Conservation (phyloP, 164 flowering plant species). For the Brasenia schreberi region DNA sequence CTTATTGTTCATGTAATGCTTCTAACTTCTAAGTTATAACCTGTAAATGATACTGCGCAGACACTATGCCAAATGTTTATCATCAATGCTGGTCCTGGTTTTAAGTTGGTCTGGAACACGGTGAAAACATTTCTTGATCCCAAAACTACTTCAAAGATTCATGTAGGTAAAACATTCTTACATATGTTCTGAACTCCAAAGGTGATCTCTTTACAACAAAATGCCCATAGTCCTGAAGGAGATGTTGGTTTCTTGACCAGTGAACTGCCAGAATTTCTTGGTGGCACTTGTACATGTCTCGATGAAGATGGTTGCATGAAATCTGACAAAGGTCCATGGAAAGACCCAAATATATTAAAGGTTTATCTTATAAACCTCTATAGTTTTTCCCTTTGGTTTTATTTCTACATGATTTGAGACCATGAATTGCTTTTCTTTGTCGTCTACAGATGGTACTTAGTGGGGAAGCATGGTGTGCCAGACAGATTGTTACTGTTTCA, state of each 20-base stretch:
- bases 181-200: not conserved
- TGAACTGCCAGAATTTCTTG: constrained; percentile 51
- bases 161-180: constrained; percentile 51
- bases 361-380: constrained; percentile 3
- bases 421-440: not conserved
- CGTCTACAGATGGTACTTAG: constrained; percentile 30
- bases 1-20: no score
- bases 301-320: constrained; percentile 30
- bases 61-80: constrained; percentile 82
- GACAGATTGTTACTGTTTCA: constrained; percentile 66
- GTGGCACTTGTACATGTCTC: constrained; percentile 31
- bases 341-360: constrained; percentile 26
- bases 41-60: constrained; percentile 29
- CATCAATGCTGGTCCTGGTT: constrained; percentile 96
- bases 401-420: not conserved
- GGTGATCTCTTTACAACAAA: not conserved
- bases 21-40: no score
- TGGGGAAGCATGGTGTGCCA: constrained; percentile 60
- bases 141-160: constrained; percentile 79
- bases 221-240: no score
- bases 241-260: constrained; percentile 17
- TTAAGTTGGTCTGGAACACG: constrained; percentile 79
- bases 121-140: constrained; percentile 80
- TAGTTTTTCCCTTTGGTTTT: not conserved
- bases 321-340: constrained; percentile 42